These are phyloP conservation scores for Cyberlindnera petersonii DNA, from an alignment of 805 yeast genomes.

Conservation along the genomic window DNA sequence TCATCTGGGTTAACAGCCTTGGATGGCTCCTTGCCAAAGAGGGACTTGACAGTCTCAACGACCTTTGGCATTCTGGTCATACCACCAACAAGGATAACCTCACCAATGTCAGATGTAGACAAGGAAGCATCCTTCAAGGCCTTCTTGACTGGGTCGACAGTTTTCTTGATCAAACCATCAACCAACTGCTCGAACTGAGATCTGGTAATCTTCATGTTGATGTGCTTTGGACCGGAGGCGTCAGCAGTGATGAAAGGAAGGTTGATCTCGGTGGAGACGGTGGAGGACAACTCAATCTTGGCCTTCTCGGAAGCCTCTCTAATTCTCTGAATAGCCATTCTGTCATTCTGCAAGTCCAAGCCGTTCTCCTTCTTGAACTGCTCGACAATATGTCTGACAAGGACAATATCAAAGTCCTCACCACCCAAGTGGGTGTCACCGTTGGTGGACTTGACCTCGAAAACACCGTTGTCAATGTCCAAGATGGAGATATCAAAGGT, in stretches of 20 bases:
- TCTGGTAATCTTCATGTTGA: slow-evolving; percentile 58
- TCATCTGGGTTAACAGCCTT: slow-evolving; percentile 82
- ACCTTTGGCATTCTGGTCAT: slow-evolving; percentile 90
- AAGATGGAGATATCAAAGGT: slow-evolving; percentile 79
- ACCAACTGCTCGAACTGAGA: slow-evolving; percentile 67
- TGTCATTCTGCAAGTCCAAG: slow-evolving; percentile 27
- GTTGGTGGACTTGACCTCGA: slow-evolving; percentile 76
- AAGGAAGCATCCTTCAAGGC: slow-evolving; percentile 74
- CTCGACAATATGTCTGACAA: slow-evolving; percentile 53
- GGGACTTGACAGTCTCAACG: slow-evolving; percentile 54
- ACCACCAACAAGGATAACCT: slow-evolving; percentile 79
- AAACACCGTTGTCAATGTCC: slow-evolving; percentile 75
- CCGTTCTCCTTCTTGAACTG: slow-evolving; percentile 49
- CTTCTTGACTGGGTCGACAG: slow-evolving; percentile 71
- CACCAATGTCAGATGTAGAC: slow-evolving; percentile 64
- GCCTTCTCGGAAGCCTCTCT: slow-evolving; percentile 77
- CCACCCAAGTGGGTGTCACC: slow-evolving; percentile 86
- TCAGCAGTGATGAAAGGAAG: slow-evolving; percentile 61
- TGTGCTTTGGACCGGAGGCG: slow-evolving; percentile 52
- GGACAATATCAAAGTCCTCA: slow-evolving; percentile 73
- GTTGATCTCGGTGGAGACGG: slow-evolving; percentile 56
- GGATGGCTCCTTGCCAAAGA: slow-evolving; percentile 65
- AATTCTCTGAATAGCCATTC: slow-evolving; percentile 64
- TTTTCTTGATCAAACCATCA: slow-evolving; percentile 59
- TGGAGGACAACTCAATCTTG: slow-evolving; percentile 72